Evolutionary conservation across 73 alveolate species (phyloP).

Genomic region (Loxodes magnus): DNA sequence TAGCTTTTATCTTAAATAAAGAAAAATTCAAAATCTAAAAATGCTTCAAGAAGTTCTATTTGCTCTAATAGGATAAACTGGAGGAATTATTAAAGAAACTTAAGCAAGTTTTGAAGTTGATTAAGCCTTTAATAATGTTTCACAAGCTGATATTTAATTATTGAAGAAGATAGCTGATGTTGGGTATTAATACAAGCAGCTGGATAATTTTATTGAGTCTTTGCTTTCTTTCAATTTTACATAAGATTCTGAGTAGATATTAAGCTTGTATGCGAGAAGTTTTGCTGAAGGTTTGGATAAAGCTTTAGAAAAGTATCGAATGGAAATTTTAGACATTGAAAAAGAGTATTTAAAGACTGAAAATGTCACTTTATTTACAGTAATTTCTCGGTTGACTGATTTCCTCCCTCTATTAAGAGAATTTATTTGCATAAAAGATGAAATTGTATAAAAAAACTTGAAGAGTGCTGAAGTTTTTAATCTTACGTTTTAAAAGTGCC

Average conservation of each 20-base stretch:
- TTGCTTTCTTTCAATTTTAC: too few species aligned
- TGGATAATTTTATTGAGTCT: conserved; percentile 20
- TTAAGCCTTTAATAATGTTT: conserved; percentile 21
- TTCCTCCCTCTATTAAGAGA: too few species aligned
- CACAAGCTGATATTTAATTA: conserved; percentile 42
- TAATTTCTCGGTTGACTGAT: too few species aligned
- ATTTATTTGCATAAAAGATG: too few species aligned
- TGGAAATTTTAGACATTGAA: not conserved
- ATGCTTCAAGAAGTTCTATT: conserved; percentile 54
- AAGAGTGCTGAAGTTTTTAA: too few species aligned
- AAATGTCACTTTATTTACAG: too few species aligned
- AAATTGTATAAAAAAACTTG: too few species aligned
- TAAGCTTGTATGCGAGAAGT: conserved; percentile 33
- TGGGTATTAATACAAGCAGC: conserved; percentile 31
- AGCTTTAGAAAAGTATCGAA: conserved; percentile 10
- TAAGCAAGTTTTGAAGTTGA: conserved; percentile 29
- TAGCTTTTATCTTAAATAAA: too few species aligned
- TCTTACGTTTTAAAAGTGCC: too few species aligned
- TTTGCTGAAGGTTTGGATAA: conserved; percentile 20
- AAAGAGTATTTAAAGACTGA: too few species aligned
- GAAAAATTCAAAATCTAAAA: conserved; percentile 11
- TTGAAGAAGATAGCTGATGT: conserved; percentile 26
- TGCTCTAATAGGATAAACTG: conserved; percentile 48
- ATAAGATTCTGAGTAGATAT: conserved; percentile 9
- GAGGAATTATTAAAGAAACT: conserved; percentile 31